phyloP scores from a whole-genome alignment of 768 basidiomycete species.

The Leccinum obscurum region DNA sequence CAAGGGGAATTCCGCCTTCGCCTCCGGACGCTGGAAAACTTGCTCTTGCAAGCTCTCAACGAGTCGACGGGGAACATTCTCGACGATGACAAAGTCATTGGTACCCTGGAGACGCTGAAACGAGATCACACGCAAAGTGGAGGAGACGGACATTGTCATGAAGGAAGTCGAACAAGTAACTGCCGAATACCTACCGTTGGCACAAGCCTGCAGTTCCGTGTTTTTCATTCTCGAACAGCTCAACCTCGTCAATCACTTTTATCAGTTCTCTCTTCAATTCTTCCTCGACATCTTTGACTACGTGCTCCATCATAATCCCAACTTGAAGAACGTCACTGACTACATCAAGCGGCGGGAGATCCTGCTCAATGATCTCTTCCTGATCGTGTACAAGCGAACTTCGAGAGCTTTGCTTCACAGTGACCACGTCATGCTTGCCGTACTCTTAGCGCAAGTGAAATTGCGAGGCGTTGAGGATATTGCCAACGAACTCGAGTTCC shows the following conservation, averaged over 20 bases:
- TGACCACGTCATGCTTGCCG: slow-evolving; percentile 89
- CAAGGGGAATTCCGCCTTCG: slow-evolving; percentile 97
- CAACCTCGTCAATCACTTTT: slow-evolving; percentile 94
- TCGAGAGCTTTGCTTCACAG: slow-evolving; percentile 87
- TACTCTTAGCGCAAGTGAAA: slow-evolving; percentile 88
- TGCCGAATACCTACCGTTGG: slow-evolving; percentile 89
- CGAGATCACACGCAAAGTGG: slow-evolving; percentile 88
- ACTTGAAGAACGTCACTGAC: slow-evolving; percentile 78
- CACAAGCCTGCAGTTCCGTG: slow-evolving; percentile 93
- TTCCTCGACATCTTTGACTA: slow-evolving; percentile 99
- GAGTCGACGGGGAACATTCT: slow-evolving; percentile 97
- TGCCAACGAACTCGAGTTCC: slow-evolving; percentile 82
- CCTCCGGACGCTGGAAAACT: slow-evolving; percentile 87
- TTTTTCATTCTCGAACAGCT: slow-evolving; percentile 98
- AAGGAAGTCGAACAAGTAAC: slow-evolving; percentile 95
- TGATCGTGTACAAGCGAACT: slow-evolving; percentile 84
- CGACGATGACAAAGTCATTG: slow-evolving; percentile 98
- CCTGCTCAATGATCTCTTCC: slow-evolving; percentile 84
- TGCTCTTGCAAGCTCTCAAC: slow-evolving; percentile 91
- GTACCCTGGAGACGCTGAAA: slow-evolving; percentile 93
- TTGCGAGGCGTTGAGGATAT: slow-evolving; percentile 79
- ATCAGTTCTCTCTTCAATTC: slow-evolving; percentile 96
- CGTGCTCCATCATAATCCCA: slow-evolving; percentile 88
- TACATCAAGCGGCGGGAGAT: slow-evolving; percentile 72
- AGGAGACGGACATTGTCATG: slow-evolving; percentile 96